phyloP scores from a whole-genome alignment of 306 rosid genomes.

The Cucurbita ficifolia region DNA sequence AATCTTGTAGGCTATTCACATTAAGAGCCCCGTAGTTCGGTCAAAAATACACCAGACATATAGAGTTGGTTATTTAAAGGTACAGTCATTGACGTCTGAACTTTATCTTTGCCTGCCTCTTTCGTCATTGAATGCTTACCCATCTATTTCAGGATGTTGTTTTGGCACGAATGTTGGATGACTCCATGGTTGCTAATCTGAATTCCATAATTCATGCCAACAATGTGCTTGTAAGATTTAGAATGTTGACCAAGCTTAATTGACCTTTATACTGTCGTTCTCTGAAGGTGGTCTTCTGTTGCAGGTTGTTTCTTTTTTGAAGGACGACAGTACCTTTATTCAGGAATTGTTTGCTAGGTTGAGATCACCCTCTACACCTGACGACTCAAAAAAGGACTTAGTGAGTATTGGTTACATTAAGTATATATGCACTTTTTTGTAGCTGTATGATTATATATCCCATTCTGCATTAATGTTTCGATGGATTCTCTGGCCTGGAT shows the following conservation, averaged over 20 bases:
- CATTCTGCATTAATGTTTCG: not conserved
- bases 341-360: constrained; percentile 87
- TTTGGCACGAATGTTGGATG: constrained; percentile 75
- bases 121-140: constrained; percentile 12
- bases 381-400: constrained; percentile 69
- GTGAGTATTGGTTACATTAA: constrained; percentile 18
- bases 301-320: constrained; percentile 72
- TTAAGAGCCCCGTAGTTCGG: constrained; percentile 52
- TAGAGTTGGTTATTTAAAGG: constrained; percentile 90
- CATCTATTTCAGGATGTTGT: constrained; percentile 66
- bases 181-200: constrained; percentile 56
- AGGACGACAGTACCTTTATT: constrained; percentile 76
- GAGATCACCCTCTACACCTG: constrained; percentile 49
- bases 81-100: constrained; percentile 11
- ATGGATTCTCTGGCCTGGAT: not conserved
- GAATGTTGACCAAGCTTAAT: constrained; percentile 1
- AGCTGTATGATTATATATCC: not conserved
- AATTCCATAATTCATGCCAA: constrained; percentile 73
- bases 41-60: constrained; percentile 96
- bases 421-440: not conserved
- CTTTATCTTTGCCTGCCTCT: not conserved
- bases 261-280: not conserved
- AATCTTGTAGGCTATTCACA: constrained; percentile 64
- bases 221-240: constrained; percentile 62
- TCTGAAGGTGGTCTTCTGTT: constrained; percentile 9